phyloP scores from a whole-genome alignment of 225 moss, liverwort and hornwort genomes.

The Polytrichum commune region DNA sequence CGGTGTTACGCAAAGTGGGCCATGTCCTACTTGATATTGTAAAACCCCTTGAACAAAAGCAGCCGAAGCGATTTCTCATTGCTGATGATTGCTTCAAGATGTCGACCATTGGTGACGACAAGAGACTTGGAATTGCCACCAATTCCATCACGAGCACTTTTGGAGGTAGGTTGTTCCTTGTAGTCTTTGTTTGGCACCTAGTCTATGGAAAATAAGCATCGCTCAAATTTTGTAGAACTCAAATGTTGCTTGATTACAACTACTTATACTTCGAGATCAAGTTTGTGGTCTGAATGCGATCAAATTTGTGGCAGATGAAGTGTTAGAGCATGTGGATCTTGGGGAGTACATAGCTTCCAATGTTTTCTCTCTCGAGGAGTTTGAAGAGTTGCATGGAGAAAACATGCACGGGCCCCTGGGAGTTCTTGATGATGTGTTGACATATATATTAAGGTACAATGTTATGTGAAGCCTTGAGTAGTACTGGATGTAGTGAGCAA shows the following conservation, averaged over 20 bases:
- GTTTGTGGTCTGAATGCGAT: too few relatives aligned
- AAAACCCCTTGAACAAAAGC: slow-evolving; percentile 45
- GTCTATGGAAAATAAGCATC: too few relatives aligned
- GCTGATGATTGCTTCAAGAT: slow-evolving; percentile 85
- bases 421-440: slow-evolving; percentile 29
- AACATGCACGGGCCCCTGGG: slow-evolving; percentile 47
- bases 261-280: too few relatives aligned
- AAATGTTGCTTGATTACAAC: too few relatives aligned
- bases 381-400: slow-evolving; percentile 31
- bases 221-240: too few relatives aligned
- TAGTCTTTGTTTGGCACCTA: neutral
- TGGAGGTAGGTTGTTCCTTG: slow-evolving; percentile 49
- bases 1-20: slow-evolving; percentile 67
- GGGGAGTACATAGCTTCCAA: slow-evolving; percentile 63
- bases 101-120: slow-evolving; percentile 40
- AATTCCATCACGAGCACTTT: slow-evolving; percentile 60
- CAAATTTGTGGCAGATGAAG: slow-evolving; percentile 35
- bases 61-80: slow-evolving; percentile 67
- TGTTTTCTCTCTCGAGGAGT: slow-evolving; percentile 48
- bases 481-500: neutral
- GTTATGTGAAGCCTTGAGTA: neutral
- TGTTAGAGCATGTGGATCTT: slow-evolving; percentile 58
- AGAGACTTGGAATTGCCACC: slow-evolving; percentile 38
- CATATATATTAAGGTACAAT: slow-evolving; percentile 54
- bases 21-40: slow-evolving; percentile 58